Base-by-base conservation (phyloP, 495 filamentous ascomycete species). In the Aspergillus coremiiformis region DNA sequence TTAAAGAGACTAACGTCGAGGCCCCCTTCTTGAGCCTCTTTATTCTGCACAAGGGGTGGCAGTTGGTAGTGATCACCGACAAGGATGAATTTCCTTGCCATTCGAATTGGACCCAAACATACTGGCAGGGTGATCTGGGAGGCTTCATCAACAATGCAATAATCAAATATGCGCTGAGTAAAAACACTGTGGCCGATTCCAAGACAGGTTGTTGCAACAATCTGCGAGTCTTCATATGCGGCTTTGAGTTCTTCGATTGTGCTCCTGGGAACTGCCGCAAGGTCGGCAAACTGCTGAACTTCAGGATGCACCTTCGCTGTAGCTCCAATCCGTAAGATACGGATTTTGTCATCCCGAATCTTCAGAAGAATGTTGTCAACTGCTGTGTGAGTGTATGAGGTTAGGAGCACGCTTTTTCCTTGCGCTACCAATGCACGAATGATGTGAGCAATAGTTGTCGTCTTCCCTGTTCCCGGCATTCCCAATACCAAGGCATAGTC, bases 381-480 rank as follows among this genome's bases (percentile, higher is more conserved):
- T 1, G 93, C 93, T 22, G 90, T 93, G 61, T 98, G 93, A 0
- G 92, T 97, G 67, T 96, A 97, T 0, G 90, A 96, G 9, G 93
- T 93, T 44, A 98, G 70, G 9, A 98, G 74, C 27, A 98, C 89
- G 44, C 85, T 91, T 68, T 96, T 98, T 14, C 90, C 87, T 63
- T 95, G 88, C 2, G 83, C 77, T 14, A 95, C 86, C 29, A 98
- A 77, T 10, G 92, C 87, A 17, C 90, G 85, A 65, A 98, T 96
- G 56, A 98, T 96, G 65, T 97, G 91, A 6, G 91, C 87, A 60
- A 97, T 96, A 1, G 93, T 98, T 0, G 93, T 96, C 5, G 93
- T 98, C 64, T 98, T 98, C 44, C 93, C 93, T 9, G 93, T 98
- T 9, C 93, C 93, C 1, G 93, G 93, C 93, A 98, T 97, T 14